phyloP scores from a whole-genome alignment of 495 filamentous ascomycete species.

The Aspergillus sclerotioniger region DNA sequence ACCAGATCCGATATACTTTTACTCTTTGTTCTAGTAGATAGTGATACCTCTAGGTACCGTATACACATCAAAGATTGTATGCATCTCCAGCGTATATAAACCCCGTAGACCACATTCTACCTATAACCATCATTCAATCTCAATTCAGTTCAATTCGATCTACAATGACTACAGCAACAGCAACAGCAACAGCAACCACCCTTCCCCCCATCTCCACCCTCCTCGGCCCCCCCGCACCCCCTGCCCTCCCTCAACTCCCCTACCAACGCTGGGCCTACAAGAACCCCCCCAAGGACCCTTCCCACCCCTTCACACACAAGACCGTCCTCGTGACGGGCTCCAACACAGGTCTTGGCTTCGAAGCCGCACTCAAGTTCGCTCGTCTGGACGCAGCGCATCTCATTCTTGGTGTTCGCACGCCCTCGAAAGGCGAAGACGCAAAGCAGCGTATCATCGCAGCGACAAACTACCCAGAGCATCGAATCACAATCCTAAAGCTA shows the following conservation, averaged over 20 bases:
- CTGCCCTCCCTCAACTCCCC: neutral
- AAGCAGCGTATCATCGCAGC: neutral
- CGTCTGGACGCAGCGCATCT: neutral
- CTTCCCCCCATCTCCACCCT: neutral
- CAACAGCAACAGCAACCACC: neutral
- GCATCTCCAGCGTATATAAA: neutral
- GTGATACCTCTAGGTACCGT: too few relatives aligned
- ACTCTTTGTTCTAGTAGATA: too few relatives aligned
- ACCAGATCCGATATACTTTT: too few relatives aligned
- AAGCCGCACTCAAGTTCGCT: constrained; percentile 5
- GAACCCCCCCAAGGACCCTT: neutral
- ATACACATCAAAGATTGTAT: too few relatives aligned
- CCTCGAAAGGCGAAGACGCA: constrained; percentile 1
- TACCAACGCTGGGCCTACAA: neutral
- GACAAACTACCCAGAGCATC: neutral
- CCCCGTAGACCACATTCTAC: neutral
- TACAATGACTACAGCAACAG: neutral
- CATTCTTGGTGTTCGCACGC: constrained; percentile 10
- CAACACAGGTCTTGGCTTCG: constrained; percentile 8
- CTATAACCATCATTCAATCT: neutral
- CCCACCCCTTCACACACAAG: constrained; percentile 3
- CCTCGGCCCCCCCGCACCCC: neutral
- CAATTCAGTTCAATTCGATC: neutral
- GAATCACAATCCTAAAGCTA: neutral
- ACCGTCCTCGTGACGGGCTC: constrained; percentile 12